These are phyloP conservation scores for Colletotrichum liaoningense DNA, from an alignment of 2,329 filamentous ascomycete species.

Conservation along the genomic window DNA sequence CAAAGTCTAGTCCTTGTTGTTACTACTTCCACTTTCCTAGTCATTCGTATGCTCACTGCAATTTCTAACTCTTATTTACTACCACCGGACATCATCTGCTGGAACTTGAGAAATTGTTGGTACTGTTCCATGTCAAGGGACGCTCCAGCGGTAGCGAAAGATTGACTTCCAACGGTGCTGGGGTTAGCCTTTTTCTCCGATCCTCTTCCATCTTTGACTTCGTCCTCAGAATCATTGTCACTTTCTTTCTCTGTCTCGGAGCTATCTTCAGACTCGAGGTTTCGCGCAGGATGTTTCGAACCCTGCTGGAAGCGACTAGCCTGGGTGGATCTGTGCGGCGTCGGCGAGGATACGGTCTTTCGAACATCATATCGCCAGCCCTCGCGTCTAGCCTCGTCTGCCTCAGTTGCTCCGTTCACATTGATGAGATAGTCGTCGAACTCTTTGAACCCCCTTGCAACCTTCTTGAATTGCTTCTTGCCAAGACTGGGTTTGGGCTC, in stretches of 20 bases:
- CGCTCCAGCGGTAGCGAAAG: background rate
- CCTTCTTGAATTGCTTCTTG: background rate
- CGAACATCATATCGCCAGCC: background rate
- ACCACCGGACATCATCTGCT: background rate
- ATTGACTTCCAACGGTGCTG: background rate
- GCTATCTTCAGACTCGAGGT: too few species aligned
- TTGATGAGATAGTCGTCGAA: background rate
- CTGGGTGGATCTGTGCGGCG: background rate
- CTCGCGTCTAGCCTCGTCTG: background rate
- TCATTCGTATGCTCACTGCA: too few species aligned
- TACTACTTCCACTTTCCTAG: too few species aligned
- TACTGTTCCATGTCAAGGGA: background rate
- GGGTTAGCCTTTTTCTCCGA: background rate
- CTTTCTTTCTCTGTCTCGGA: too few species aligned
- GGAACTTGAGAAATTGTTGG: background rate
- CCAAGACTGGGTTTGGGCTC: background rate
- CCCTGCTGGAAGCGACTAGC: background rate
- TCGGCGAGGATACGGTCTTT: too few species aligned
- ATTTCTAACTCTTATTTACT: too few species aligned
- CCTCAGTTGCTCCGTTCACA: background rate
- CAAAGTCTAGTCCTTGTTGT: too few species aligned
- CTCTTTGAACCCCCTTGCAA: background rate
- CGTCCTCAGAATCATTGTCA: too few species aligned
- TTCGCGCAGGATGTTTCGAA: background rate
- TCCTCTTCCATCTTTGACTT: background rate